Evolutionary conservation across 2,329 filamentous ascomycete species (phyloP).

Genomic region (Cercospora sp.): DNA sequence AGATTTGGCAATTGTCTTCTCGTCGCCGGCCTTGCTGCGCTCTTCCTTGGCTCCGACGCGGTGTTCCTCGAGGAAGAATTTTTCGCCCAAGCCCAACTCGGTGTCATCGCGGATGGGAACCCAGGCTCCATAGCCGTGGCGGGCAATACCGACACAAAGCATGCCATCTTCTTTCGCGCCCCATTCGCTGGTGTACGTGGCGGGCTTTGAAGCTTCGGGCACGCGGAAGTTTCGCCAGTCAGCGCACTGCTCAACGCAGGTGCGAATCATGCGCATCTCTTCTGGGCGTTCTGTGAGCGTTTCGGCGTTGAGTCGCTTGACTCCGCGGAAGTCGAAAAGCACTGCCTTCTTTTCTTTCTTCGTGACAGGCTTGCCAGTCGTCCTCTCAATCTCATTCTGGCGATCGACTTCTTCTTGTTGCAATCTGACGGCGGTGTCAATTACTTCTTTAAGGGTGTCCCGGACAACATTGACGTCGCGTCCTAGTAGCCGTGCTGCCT

Average conservation of each 20-base stretch:
- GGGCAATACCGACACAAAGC: constrained; percentile 89
- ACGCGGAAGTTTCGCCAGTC: constrained; percentile 83
- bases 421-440: constrained; percentile 68
- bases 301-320: constrained; percentile 94
- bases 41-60: constrained; percentile 98
- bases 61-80: constrained; percentile 95
- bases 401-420: constrained; percentile 71
- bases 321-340: constrained; percentile 87
- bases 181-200: constrained; percentile 90
- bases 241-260: constrained; percentile 62
- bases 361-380: constrained; percentile 76
- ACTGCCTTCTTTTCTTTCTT: constrained; percentile 99
- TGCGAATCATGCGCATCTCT: constrained; percentile 80
- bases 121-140: constrained; percentile 96
- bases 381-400: constrained; percentile 64
- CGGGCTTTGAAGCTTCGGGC: constrained; percentile 85
- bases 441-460: constrained; percentile 73
- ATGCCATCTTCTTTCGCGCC: constrained; percentile 93
- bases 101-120: constrained; percentile 87
- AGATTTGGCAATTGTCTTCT: constrained; percentile 74
- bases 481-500: constrained; percentile 79
- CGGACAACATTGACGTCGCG: constrained; percentile 80
- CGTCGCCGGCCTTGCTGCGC: constrained; percentile 70
- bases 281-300: constrained; percentile 88
- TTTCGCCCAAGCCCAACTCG: constrained; percentile 81